These are phyloP conservation scores for Trichoderma erinaceum DNA, from an alignment of 495 filamentous ascomycete species.

Conservation along the genomic window DNA sequence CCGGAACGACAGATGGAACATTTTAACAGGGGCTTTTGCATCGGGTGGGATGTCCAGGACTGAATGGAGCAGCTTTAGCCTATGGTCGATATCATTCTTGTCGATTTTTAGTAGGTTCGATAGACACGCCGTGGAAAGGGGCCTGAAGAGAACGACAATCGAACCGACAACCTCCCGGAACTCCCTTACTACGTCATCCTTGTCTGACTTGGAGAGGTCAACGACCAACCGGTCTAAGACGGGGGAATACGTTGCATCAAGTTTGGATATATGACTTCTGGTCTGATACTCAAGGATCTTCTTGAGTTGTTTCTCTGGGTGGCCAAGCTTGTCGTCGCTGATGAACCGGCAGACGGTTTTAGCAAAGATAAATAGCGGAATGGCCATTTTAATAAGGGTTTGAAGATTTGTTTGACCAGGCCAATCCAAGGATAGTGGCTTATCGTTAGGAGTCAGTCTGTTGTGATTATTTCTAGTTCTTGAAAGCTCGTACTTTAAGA, in stretches of 20 bases:
- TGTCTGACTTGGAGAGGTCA: constrained; percentile 26
- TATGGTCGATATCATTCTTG: constrained; percentile 15
- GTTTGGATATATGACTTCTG: too few species aligned
- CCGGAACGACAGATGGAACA: constrained; percentile 27
- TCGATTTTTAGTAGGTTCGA: constrained; percentile 20
- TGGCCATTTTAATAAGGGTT: constrained; percentile 31
- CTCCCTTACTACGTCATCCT: not conserved
- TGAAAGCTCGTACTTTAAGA: constrained; percentile 24
- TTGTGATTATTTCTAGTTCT: constrained; percentile 24
- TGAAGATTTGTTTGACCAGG: constrained; percentile 29
- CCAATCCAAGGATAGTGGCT: constrained; percentile 29
- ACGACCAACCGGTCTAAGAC: too few species aligned
- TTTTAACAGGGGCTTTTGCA: constrained; percentile 19
- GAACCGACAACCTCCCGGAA: constrained; percentile 25
- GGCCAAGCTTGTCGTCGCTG: constrained; percentile 21
- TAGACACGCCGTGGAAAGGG: constrained; percentile 18
- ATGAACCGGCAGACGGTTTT: constrained; percentile 40
- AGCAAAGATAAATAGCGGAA: constrained; percentile 41
- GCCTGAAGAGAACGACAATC: constrained; percentile 24
- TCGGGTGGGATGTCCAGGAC: constrained; percentile 24
- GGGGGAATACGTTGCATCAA: too few species aligned
- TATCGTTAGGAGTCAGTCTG: not conserved
- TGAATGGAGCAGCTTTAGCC: constrained; percentile 27
- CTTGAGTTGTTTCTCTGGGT: constrained; percentile 25
- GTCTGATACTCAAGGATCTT: constrained; percentile 22